phyloP scores from a whole-genome alignment of 306 rosid genomes.

The Fragaria nilgerrensis region DNA sequence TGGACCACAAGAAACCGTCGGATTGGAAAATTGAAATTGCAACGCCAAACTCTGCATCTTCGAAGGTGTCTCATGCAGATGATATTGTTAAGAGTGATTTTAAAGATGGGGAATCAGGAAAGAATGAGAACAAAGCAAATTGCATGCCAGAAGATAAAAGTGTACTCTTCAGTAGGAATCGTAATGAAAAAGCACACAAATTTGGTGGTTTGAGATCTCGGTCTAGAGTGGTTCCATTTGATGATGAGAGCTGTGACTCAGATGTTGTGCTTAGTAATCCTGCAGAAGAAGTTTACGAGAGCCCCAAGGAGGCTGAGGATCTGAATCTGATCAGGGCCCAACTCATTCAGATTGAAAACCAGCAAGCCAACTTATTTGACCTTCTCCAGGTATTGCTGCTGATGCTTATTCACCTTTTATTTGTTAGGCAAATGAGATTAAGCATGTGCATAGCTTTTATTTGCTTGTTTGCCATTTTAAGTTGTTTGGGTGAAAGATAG shows the following conservation, averaged over 20 bases:
- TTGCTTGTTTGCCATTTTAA: neutral
- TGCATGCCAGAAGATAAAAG: slow-evolving; percentile 43
- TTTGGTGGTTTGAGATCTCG: slow-evolving; percentile 49
- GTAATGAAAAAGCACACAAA: slow-evolving; percentile 56
- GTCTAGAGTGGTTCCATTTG: slow-evolving; percentile 76
- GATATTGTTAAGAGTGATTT: slow-evolving; percentile 34
- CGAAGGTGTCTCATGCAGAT: slow-evolving; percentile 39
- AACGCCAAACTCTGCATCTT: slow-evolving; percentile 34
- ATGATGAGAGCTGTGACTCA: slow-evolving; percentile 30
- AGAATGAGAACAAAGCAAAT: slow-evolving; percentile 30
- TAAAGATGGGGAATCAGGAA: slow-evolving; percentile 34
- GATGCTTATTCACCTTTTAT: neutral
- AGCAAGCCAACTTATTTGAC: slow-evolving; percentile 77
- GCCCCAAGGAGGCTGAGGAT: slow-evolving; percentile 72
- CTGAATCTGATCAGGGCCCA: slow-evolving; percentile 80
- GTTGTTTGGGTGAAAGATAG: neutral
- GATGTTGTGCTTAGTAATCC: slow-evolving; percentile 36
- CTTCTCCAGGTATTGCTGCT: slow-evolving; percentile 71
- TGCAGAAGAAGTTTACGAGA: slow-evolving; percentile 55
- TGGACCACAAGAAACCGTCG: slow-evolving; percentile 43
- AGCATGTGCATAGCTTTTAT: neutral
- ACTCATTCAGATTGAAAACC: slow-evolving; percentile 94
- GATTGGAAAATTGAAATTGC: slow-evolving; percentile 50
- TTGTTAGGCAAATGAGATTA: neutral
- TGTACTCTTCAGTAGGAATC: slow-evolving; percentile 43